Evolutionary conservation across 306 rosid species (phyloP).

Genomic region (Glycine latifolia): DNA sequence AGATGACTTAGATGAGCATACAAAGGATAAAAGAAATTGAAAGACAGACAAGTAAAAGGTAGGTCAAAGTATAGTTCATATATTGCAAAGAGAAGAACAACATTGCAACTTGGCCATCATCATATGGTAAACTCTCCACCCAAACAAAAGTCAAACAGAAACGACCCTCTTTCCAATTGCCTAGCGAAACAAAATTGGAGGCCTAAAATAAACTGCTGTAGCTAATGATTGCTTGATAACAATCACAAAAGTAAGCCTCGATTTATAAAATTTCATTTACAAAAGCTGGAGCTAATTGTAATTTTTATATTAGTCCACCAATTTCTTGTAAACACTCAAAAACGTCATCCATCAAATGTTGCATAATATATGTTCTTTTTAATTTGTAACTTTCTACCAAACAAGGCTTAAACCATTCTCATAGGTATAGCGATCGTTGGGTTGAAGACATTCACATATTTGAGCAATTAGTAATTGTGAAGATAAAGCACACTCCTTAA

Average conservation of each 20-base stretch:
- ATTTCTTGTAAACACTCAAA: constrained; percentile 7
- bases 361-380: not conserved
- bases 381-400: not conserved
- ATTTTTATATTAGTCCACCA: not conserved
- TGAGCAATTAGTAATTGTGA: too few relatives aligned
- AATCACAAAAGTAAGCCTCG: constrained; percentile 1
- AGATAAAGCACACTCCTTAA: too few relatives aligned
- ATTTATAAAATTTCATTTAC: constrained; percentile 17
- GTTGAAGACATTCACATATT: too few relatives aligned
- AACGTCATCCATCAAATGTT: not conserved
- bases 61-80: not conserved
- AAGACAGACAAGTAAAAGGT: constrained; percentile 4
- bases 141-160: not conserved
- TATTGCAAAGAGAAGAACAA: not conserved
- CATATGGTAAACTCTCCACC: not conserved
- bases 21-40: not conserved
- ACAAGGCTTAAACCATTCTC: constrained; percentile 2
- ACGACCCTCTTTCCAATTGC: not conserved
- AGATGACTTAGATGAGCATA: not conserved
- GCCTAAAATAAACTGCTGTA: constrained; percentile 25
- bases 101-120: not conserved
- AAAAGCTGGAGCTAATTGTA: not conserved
- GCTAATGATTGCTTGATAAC: constrained; percentile 16
- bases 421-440: too few relatives aligned
- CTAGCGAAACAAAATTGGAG: constrained; percentile 12